These are phyloP conservation scores for Panicum virgatum DNA, from an alignment of 202 grass and related monocot genomes.

Conservation along the genomic window DNA sequence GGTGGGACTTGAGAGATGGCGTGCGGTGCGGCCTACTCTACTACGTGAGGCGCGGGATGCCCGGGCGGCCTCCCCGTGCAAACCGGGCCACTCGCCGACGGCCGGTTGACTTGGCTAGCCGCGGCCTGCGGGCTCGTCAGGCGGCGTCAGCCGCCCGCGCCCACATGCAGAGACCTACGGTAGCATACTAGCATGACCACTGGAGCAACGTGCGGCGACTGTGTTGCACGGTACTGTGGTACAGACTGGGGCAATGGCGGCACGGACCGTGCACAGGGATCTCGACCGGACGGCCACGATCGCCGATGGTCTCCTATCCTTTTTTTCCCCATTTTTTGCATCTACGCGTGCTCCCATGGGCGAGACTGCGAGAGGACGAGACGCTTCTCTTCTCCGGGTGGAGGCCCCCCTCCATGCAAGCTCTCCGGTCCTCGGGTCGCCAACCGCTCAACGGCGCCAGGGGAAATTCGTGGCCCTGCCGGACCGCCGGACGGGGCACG, in stretches of 20 bases:
- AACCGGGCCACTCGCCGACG: not conserved
- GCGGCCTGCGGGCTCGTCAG: not conserved
- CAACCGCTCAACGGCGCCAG: not conserved
- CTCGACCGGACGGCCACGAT: not conserved
- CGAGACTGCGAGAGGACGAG: too few relatives aligned
- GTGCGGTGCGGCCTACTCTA: not conserved
- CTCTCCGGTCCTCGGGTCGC: not conserved
- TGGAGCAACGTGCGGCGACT: not conserved
- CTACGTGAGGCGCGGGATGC: not conserved
- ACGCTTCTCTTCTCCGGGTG: not conserved
- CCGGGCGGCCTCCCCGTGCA: not conserved
- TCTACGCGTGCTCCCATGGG: too few relatives aligned
- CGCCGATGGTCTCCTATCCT: not conserved
- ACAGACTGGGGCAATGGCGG: not conserved
- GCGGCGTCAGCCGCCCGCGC: not conserved
- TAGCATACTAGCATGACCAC: not conserved
- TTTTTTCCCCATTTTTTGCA: too few relatives aligned
- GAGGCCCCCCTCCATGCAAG: not conserved
- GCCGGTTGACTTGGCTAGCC: not conserved
- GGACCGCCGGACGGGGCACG: conserved; percentile 37
- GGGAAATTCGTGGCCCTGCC: not conserved
- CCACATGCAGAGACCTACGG: not conserved
- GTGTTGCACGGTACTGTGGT: not conserved
- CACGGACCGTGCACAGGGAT: not conserved
- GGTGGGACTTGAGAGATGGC: too few relatives aligned